Evolutionary conservation across 345 rosid genomes (phyloP), one percentile per base, ranked within the genome.

Genomic region (Boechera retrofracta): DNA sequence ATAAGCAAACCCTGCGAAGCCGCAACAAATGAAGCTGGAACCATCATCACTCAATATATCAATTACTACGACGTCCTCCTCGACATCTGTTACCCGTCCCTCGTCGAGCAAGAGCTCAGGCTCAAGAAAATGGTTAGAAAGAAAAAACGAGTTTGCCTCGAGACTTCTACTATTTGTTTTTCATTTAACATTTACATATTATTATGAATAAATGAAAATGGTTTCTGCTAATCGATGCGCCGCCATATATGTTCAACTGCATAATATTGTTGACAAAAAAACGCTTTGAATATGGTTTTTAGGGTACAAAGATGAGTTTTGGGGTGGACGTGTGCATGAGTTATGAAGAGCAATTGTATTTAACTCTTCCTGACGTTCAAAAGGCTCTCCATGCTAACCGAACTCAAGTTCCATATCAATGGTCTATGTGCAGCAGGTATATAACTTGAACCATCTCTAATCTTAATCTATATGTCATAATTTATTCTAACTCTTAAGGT

Each of bases 281-380:
- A 21, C 33, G 36, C 32, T 48, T 47, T 18, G 13, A 49, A 44
- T 59, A 48, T 49, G 69, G 51, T 9, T 49, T 54, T 21, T 77
- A 94, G 97, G 97, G 86, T 6, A 92, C 96, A 52, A 86, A 82
- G 81, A 77, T 89, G 29, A 94, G 97, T 67, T 0, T 85, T n/a
- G 97, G 98, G 1, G 84, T 94, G 39, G 98, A 92, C 65, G 97
- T 94, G 61, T 94, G 98, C 42, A 87, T 90, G 88, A 82, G 80
- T 32, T 83, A 15, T 15, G 97, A 92, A 82, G 84, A 91, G 48
- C 75, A 56, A 13, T 78, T 90, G 81, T 92, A 94, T 82, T 76
- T 94, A 75, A 92, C 85, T 84, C 92, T 92, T 54, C 94, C 96
- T 5, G 90, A 87, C 80, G 98, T 94, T 68, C 98, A 92, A 83